Percentiles rank a stretch among this genome's conserved stretches.
These are phyloP conservation scores for Monosporascus sp. DNA, from an alignment of 2,329 filamentous ascomycete genomes.

Conservation along the genomic window DNA sequence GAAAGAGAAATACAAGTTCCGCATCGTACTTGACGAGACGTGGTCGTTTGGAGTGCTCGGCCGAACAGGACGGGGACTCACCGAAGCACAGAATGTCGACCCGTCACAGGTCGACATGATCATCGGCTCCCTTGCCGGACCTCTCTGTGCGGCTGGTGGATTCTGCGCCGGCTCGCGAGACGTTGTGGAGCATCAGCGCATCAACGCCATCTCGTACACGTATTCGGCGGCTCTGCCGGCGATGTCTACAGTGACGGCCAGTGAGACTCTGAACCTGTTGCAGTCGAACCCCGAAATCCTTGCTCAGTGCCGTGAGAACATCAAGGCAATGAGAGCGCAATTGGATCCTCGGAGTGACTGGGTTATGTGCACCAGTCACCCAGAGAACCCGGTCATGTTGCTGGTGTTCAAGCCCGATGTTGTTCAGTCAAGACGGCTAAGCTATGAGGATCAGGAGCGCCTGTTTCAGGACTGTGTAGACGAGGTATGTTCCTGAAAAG, in stretches of 20 bases:
- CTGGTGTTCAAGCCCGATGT: constrained; percentile 80
- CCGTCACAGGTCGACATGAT: constrained; percentile 95
- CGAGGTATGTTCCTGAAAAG: constrained; percentile 60
- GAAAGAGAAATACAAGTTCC: constrained; percentile 96
- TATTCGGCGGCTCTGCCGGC: constrained; percentile 93
- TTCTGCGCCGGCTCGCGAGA: constrained; percentile 92
- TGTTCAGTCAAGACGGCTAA: constrained; percentile 63
- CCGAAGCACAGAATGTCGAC: constrained; percentile 95
- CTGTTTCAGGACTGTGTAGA: constrained; percentile 90
- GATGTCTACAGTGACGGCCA: constrained; percentile 90
- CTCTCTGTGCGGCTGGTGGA: constrained; percentile 85
- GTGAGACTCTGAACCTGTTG: constrained; percentile 80
- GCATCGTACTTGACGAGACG: constrained; percentile 93
- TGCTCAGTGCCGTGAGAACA: constrained; percentile 75
- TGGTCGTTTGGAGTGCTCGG: constrained; percentile 96
- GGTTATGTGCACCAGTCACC: constrained; percentile 73
- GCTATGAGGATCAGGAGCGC: constrained; percentile 72
- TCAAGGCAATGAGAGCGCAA: constrained; percentile 77
- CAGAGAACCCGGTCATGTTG: constrained; percentile 83
- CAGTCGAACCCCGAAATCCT: constrained; percentile 84
- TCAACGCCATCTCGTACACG: constrained; percentile 87
- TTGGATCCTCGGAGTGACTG: constrained; percentile 92
- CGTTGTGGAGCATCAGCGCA: constrained; percentile 93
- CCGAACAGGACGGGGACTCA: constrained; percentile 83
- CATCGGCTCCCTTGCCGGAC: constrained; percentile 83